Conservation (phyloP, 768 basidiomycete species). For the Panaeolus papilionaceus region DNA sequence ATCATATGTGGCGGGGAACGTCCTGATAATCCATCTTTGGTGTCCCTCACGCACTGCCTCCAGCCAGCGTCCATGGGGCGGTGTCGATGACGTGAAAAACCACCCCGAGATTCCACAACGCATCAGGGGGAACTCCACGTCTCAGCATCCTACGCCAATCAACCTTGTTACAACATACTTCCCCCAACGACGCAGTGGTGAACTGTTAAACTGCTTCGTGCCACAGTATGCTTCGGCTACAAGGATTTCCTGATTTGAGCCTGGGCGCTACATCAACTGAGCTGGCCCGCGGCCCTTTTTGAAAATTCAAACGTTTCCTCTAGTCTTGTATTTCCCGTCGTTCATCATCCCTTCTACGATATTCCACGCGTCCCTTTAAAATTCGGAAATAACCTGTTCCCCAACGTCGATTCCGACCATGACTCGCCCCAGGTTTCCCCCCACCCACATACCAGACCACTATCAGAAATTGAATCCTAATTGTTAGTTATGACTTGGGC, state of each 20-base stretch:
- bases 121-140: background rate
- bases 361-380: background rate
- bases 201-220: background rate
- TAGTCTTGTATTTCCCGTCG: background rate
- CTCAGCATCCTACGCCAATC: background rate
- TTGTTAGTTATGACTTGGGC: conserved; percentile 12
- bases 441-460: background rate
- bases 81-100: conserved; percentile 1
- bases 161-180: background rate
- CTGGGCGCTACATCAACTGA: conserved; percentile 12
- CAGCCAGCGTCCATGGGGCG: background rate
- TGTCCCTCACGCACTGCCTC: background rate
- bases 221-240: background rate
- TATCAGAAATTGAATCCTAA: background rate
- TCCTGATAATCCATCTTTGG: background rate
- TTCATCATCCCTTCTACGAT: background rate
- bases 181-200: conserved; percentile 5
- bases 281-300: background rate
- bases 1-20: background rate
- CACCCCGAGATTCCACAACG: background rate
- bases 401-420: conserved; percentile 1
- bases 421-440: conserved; percentile 4
- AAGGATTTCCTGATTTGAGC: background rate
- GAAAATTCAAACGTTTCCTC: background rate
- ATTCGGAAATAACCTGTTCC: background rate